phyloP scores from a whole-genome alignment of 2,329 filamentous ascomycete species.

The Amylocarpus encephaloides region DNA sequence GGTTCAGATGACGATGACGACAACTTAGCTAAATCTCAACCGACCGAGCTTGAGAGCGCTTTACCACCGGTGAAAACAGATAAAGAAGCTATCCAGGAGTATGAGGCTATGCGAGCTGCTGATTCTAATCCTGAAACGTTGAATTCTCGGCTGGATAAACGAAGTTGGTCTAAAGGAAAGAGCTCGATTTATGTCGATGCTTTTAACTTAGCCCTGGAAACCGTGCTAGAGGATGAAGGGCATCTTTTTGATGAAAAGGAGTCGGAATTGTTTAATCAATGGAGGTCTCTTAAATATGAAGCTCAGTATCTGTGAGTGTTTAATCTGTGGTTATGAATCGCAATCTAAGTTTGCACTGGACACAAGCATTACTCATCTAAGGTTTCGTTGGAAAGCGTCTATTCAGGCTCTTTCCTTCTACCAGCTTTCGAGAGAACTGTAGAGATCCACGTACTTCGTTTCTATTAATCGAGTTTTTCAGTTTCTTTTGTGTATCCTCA shows the following conservation, averaged over 20 bases:
- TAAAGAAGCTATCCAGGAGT: constrained; percentile 69
- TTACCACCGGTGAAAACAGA: constrained; percentile 62
- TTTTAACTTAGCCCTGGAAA: constrained; percentile 87
- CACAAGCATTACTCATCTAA: not conserved
- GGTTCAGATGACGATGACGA: constrained; percentile 28
- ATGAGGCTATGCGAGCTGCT: constrained; percentile 55
- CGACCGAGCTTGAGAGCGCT: constrained; percentile 65
- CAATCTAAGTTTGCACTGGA: too few species aligned
- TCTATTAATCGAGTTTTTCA: not conserved
- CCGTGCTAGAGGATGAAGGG: constrained; percentile 80
- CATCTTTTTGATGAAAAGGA: constrained; percentile 83
- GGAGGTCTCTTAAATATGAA: constrained; percentile 71
- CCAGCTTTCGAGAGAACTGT: not conserved
- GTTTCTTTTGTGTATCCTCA: not conserved
- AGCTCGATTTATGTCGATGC: constrained; percentile 96
- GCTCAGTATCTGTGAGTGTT: constrained; percentile 80
- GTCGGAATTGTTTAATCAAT: constrained; percentile 66
- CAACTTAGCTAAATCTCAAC: constrained; percentile 30
- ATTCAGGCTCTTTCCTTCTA: not conserved
- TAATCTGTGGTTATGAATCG: too few species aligned
- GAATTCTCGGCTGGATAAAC: constrained; percentile 43
- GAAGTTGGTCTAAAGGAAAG: constrained; percentile 50
- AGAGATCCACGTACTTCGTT: not conserved
- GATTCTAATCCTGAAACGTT: constrained; percentile 35
- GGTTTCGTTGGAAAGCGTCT: not conserved